Evolutionary conservation across 2,329 filamentous ascomycete species (phyloP).

Genomic region (Diaporthe velutina): DNA sequence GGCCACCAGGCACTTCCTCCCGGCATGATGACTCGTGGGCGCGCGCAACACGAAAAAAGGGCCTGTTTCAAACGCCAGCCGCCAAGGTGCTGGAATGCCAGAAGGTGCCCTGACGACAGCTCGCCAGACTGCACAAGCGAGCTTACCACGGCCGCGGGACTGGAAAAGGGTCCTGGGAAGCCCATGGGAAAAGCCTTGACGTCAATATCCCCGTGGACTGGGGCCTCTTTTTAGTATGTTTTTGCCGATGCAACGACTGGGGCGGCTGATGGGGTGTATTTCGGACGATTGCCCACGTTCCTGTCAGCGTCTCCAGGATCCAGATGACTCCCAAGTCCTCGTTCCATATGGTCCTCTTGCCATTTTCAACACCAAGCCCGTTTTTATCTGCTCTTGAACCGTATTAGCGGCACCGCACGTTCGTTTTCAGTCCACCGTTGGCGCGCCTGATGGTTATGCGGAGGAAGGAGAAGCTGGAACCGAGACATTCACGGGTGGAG

Average conservation of each 20-base stretch:
- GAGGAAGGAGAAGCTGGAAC: slow-evolving; percentile 4
- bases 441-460: background rate
- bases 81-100: slow-evolving; percentile 20
- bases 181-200: background rate
- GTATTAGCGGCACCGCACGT: slow-evolving; percentile 24
- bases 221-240: slow-evolving; percentile 4
- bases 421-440: slow-evolving; percentile 1
- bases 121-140: slow-evolving; percentile 10
- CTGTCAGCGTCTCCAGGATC: slow-evolving; percentile 20
- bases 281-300: slow-evolving; percentile 22
- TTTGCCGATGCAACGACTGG: slow-evolving; percentile 2
- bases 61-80: slow-evolving; percentile 17
- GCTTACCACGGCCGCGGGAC: slow-evolving; percentile 9
- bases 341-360: slow-evolving; percentile 17
- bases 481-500: slow-evolving; percentile 20
- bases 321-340: slow-evolving; percentile 30
- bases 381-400: slow-evolving; percentile 12
- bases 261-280: background rate
- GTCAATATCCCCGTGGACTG: slow-evolving; percentile 27
- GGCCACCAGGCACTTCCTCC: slow-evolving; percentile 6
- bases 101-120: background rate
- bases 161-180: background rate
- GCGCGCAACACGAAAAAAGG: slow-evolving; percentile 29
- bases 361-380: slow-evolving; percentile 22
- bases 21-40: slow-evolving; percentile 32